These are phyloP conservation scores for Trichodelitschia bisporula DNA, from an alignment of 495 filamentous ascomycete species.

Conservation along the genomic window DNA sequence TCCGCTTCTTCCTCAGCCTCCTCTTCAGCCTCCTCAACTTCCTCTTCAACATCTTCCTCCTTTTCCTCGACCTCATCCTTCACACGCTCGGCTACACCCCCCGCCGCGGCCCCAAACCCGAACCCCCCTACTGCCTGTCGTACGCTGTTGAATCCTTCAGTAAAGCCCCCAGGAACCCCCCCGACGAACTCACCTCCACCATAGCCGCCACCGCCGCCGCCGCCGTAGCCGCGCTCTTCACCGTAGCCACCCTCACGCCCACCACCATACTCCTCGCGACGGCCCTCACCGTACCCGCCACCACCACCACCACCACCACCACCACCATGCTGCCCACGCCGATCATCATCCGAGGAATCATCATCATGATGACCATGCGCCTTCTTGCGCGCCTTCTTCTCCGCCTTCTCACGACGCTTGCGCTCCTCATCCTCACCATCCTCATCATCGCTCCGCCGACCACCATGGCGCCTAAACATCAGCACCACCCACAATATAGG, in stretches of 20 bases:
- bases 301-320: constrained; percentile 2
- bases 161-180: no score
- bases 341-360: not conserved
- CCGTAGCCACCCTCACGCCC: constrained; percentile 1
- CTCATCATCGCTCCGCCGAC: constrained; percentile 6
- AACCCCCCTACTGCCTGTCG: no score
- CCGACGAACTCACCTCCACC: no score
- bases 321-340: constrained; percentile 3
- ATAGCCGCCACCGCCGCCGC: not conserved
- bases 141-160: no score
- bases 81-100: no score
- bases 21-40: no score
- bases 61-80: no score
- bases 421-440: constrained; percentile 7
- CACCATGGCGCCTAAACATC: no score
- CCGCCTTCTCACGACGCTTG: constrained; percentile 6
- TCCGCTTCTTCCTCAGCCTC: no score
- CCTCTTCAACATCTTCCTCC: no score
- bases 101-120: no score
- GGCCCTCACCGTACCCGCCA: constrained; percentile 1
- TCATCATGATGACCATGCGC: constrained; percentile 1
- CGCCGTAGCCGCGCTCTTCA: not conserved
- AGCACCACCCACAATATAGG: not conserved
- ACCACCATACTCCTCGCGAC: constrained; percentile 2
- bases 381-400: constrained; percentile 3